Base-by-base conservation (phyloP, 495 filamentous ascomycete genomes). In the Aspergillus conjunctus region DNA sequence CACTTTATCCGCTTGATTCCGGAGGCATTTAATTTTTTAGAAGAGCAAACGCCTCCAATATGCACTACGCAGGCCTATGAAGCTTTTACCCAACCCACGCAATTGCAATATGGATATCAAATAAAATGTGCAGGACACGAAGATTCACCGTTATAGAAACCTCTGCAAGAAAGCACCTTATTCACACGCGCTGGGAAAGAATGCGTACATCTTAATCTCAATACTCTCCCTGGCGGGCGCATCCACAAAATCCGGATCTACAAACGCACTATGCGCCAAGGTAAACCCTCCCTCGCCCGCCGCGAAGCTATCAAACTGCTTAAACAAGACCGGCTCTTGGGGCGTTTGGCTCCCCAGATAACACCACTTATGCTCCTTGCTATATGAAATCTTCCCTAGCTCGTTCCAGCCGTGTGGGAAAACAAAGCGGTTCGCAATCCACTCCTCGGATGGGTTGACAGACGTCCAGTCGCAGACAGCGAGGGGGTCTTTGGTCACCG, bases 191-290 rank as follows among this genome's bases (percentile, higher is more conserved):
- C n/a, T n/a, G 34, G 34, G 34, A 50, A 60, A 32, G 61, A 62
- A 67, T 14, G 60, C 61, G 64, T 64, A 66, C 57, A 64, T 63
- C 52, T 69, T 64, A 4, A 84, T 77, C 71, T 86, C 83, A 45
- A 86, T 82, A 63, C 81, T 85, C 77, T 85, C 77, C 49, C 83
- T 52, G 15, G 75, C 66, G 56, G 72, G 66, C n/a, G 71, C 75
- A 32, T 72, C 73, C 50, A 69, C 69, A 10, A 65, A 65, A 5
- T 58, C 68, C 1, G 79, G 72, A 63, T 85, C 77, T n/a, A 65
- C 65, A 66, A 85, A 85, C 0, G 85, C 79, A 9, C 76, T 78
- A 56, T 86, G 83, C 46, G 82, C 81, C 43, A 81, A 69, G 3
- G 58, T 65, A 32, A 61, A 51, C 3, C 43, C 43, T 20, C 43